Percentiles rank a stretch among this genome's conserved stretches.
Evolutionary conservation across 768 basidiomycete genomes (phyloP).

Genomic region (Phaeotremella fagi): DNA sequence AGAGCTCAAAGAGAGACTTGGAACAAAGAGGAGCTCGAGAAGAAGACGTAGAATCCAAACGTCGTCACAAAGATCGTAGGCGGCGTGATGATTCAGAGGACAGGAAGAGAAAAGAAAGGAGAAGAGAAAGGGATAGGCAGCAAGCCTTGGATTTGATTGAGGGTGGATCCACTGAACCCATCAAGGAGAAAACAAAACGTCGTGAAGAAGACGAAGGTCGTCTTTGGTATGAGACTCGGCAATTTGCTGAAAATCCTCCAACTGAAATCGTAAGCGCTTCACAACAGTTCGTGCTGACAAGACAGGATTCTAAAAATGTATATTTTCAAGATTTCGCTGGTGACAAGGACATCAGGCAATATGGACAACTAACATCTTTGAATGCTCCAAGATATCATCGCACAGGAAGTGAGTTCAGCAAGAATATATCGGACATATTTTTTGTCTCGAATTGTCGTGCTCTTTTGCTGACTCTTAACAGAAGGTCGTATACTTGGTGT

Average conservation of each 20-base stretch:
- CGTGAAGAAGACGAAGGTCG: constrained; percentile 6
- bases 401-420: constrained; percentile 16
- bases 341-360: constrained; percentile 17
- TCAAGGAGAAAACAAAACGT: neutral
- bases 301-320: constrained; percentile 4
- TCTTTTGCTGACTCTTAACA: no score
- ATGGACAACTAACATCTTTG: constrained; percentile 15
- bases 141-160: constrained; percentile 10
- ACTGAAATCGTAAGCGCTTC: no score
- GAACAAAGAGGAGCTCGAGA: neutral
- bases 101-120: constrained; percentile 5
- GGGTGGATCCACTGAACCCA: no score
- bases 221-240: constrained; percentile 26
- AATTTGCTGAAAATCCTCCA: no score
- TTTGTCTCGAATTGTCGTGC: no score
- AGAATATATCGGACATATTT: neutral
- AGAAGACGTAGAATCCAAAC: constrained; percentile 1
- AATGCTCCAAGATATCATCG: constrained; percentile 18
- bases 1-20: neutral
- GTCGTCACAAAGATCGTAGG: neutral
- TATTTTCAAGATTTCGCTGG: constrained; percentile 22
- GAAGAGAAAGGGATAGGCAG: constrained; percentile 11
- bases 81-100: constrained; percentile 3
- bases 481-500: constrained; percentile 20
- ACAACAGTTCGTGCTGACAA: no score